Evolutionary conservation across 257 asterid species (phyloP).

Genomic region (Schizonepeta tenuifolia): DNA sequence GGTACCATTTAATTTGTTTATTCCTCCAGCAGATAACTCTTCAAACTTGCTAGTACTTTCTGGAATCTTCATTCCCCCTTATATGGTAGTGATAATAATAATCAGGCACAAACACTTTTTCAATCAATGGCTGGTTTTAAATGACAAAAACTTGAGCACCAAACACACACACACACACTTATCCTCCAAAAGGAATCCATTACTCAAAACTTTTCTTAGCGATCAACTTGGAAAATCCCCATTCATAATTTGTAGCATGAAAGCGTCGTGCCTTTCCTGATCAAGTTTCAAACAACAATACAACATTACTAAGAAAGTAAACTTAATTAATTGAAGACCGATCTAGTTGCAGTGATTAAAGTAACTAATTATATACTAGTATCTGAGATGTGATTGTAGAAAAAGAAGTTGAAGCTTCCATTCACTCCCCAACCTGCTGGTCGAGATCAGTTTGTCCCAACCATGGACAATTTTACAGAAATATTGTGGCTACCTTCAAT

Average conservation of each 20-base stretch:
- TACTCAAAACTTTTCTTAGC: background rate
- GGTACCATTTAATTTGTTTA: background rate
- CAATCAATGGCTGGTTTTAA: background rate
- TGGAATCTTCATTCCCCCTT: background rate
- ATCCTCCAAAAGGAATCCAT: background rate
- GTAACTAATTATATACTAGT: too few species aligned
- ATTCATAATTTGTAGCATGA: background rate
- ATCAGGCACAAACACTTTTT: background rate
- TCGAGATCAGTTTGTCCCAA: background rate
- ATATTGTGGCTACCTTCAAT: background rate
- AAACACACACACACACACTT: slow-evolving; percentile 4
- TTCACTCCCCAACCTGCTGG: slow-evolving; percentile 14
- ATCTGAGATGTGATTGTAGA: slow-evolving; percentile 16
- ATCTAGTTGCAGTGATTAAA: too few species aligned
- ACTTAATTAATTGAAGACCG: too few species aligned
- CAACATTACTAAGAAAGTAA: too few species aligned
- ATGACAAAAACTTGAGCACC: background rate
- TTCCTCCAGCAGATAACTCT: background rate
- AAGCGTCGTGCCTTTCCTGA: background rate
- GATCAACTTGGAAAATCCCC: background rate
- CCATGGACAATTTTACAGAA: slow-evolving; percentile 18
- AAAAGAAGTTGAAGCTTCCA: slow-evolving; percentile 24
- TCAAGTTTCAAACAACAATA: background rate
- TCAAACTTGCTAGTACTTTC: background rate
- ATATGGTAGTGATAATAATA: background rate